Evolutionary conservation across 108 stramenopile genomes (phyloP), one percentile per base, ranked within the genome.

Genomic region (Nitzschia palea): DNA sequence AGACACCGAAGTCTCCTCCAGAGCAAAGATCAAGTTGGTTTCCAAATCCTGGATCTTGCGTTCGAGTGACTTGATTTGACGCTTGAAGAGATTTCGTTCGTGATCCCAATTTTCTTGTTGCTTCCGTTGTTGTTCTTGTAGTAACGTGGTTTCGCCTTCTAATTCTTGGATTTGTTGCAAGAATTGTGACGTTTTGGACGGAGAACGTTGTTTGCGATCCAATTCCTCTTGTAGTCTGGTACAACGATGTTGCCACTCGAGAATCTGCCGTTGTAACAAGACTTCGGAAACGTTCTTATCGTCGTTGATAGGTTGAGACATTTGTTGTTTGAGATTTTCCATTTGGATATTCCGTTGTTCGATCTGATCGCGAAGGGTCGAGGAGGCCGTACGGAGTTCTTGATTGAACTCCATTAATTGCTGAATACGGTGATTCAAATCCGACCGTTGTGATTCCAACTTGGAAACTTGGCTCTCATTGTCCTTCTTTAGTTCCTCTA

Each of bases 241-340:
- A 1, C 40, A n/a, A 8, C 40, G 1, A 15, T 60, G 31, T 42
- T 60, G 59, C 59, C 59, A 60, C 23, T 60, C 59, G 23, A 60
- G 18, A 20, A 60, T 3, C 31, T 60, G 59, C 40, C 59, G 59
- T 40, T 34, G 59, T n/a, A 40, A n/a, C 40, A 60, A 26, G 31
- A 60, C 17, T 42, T 60, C 40, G 25, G 20, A 18, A 17, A 40
- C 14, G 10, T 18, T 15, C 6, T 42, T 18, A 25, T 60, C 59
- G n/a, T n/a, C n/a, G 22, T 14, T 42, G 40, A 23, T 17, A 8
- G 26, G 15, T n/a, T 31, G 8, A 17, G 6, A 10, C 10, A 40
- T 5, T 25, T 22, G 17, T 23, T 60, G 23, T 26, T 40, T 18
- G 22, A 60, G 26, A 1, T 15, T 43, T 60, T 6, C 12, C 20